Evolutionary conservation across 495 filamentous ascomycete species (phyloP), one percentile per base, ranked within the genome.

Genomic region (Glarea lozoyensis): DNA sequence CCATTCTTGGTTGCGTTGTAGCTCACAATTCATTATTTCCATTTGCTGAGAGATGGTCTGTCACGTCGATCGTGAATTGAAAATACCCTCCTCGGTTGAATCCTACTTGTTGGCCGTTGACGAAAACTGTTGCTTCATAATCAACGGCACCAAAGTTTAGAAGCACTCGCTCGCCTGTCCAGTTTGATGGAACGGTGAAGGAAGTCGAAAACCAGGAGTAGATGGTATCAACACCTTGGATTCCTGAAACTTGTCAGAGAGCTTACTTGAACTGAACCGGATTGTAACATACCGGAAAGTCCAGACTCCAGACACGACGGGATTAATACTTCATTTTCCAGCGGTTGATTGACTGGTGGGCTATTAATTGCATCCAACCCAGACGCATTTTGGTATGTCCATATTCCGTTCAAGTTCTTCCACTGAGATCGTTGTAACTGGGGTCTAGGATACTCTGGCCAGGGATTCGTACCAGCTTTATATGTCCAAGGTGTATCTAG

Each of bases 111-210:
- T 67, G 39, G 0, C 75, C 75, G 43, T 84, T 83, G 51, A 84
- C 61, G 38, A 73, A 79, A 1, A 84, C 73, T 0, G 73, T 78
- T 0, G 80, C 74, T 48, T 82, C 69, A 46, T 83, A 78, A 46
- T 84, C 81, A 9, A 84, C 76, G 1, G 81, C 81, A 32, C 73
- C 81, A 40, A 84, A 84, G 38, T 82, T 75, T n/a, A 84, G 63
- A 40, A 81, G 40, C 3, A 81, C 60, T 0, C 56, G 55, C 11
- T 59, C 45, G 1, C 60, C 47, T 0, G 45, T 31, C 68, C 74
- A 82, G 30, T 55, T 49, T 0, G 57, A 42, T 2, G 76, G 71
- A 0, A 82, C 61, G 2, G 56, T 62, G 46, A 84, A 81, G 3
- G 59, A 65, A 5, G 68, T 80, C n/a, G 61, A 57, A 36, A 76